Base-by-base conservation (phyloP, 305 asterid species). In the Solanum hybrid region DNA sequence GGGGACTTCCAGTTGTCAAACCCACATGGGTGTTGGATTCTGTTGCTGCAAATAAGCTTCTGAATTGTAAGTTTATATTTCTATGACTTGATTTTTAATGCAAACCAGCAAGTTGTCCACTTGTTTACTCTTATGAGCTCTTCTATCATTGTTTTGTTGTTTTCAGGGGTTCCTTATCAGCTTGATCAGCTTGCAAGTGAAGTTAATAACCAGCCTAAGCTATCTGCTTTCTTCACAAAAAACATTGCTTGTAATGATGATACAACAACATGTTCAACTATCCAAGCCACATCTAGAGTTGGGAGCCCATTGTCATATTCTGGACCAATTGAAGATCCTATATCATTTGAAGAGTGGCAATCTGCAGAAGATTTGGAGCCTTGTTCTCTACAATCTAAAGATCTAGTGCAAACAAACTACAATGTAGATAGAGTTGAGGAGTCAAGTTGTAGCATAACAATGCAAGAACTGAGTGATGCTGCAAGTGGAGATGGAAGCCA, bases 1-100 rank as follows among this genome's bases (percentile, higher is more conserved):
- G 98, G 90, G 99, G 99, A 77, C 98, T 97, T 91, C 99, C 99
- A 82, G 96, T 97, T 51, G 98, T 97, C 89, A 97, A 97, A 92
- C 98, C 99, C 39, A 90, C 95, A 36, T 97, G 99, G 99, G 94
- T 97, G 90, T 88, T 96, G 93, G 99, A 96, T 91, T 97, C 97
- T 72, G 94, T 96, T 86, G 95, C 95, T 93, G 98, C 99, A 77
- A 94, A 94, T 88, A 95, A 93, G 92, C 98, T 97, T 92, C 94
- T 97, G 90, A 96, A 94, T 91, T 97, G 99, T 96, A 95, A 92
- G 99, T 93, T 91, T 78, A 83, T 73, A 38, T 86, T 89, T 27
- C 33, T 68, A 6, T 41, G 31, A 57, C 73, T 45, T 33, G 73
- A 38, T 51, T 27, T 51, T 51, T 84, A 84, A 51, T 17, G 39